Evolutionary conservation across 805 yeast genomes (phyloP), one percentile per base, ranked within the genome.

Genomic region (Dipodascopsis uninucleata): DNA sequence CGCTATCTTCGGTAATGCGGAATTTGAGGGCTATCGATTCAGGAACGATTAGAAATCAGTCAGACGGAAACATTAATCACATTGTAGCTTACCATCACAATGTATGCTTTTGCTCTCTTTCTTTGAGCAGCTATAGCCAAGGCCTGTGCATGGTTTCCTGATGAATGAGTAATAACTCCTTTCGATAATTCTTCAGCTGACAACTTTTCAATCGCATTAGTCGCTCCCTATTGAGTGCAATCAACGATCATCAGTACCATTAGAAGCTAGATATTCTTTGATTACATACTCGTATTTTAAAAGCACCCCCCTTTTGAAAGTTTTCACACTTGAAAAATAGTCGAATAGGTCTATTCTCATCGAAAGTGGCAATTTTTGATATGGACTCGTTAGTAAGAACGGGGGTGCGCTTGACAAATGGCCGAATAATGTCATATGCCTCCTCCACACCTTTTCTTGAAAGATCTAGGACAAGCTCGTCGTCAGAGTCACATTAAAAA

Each of bases 61-160:
- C 4, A 12, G 39, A 10, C 4, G 26, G 10, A 17, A 22, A 16
- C 20, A n/a, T 14, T 7, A 7, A 18, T 9, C 14, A 12, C 14
- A n/a, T 8, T 31, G 18, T 16, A 6, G 10, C 37, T 6, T 18
- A 45, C 49, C 77, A 74, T 73, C 35, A 73, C 75, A n/a, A 73
- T 72, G 36, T 73, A 70, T 7, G 76, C 68, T 6, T 72, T 72
- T 31, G 70, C 71, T 18, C 64, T 65, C 52, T 72, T 63, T 45
- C 64, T 65, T 31, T 64, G 65, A 17, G 77, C 77, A 20, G 76
- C 70, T 45, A 59, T 70, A 1, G 78, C 77, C 25, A 74, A 73
- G 25, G 77, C 78, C 46, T 73, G 78, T 17, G 76, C 78, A 43
- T 73, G 77, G 60, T 73, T 73, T 1, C 78, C 78, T 1, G 78